Percentiles rank a stretch among this genome's conserved stretches.
These are phyloP conservation scores for Mesotaenium endlicherianum DNA, from an alignment of 139 green algal genomes.

Conservation along the genomic window DNA sequence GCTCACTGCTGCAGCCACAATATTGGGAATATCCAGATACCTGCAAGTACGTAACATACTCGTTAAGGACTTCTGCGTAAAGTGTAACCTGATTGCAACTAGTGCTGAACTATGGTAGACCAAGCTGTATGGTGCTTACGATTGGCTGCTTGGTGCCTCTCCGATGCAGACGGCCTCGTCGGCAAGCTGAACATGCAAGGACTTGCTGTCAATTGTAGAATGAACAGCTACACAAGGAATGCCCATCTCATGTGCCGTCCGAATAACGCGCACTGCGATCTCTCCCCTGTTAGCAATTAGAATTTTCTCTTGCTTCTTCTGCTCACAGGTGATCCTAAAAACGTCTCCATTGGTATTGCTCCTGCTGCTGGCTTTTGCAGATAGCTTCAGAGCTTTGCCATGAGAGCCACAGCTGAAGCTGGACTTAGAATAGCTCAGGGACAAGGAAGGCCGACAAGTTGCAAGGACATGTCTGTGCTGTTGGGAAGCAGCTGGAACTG, in stretches of 20 bases:
- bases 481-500: too few relatives aligned
- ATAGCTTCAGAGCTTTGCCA: not conserved
- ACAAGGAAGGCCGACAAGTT: too few relatives aligned
- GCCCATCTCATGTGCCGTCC: constrained; percentile 87
- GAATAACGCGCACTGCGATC: constrained; percentile 94
- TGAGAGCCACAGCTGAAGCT: not conserved
- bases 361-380: too few relatives aligned
- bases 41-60: constrained; percentile 9
- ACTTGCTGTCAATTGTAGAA: constrained; percentile 75
- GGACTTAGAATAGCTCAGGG: too few relatives aligned
- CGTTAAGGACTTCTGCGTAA: not conserved
- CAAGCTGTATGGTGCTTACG: not conserved
- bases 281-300: constrained; percentile 92
- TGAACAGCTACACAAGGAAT: constrained; percentile 86
- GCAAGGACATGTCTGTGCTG: too few relatives aligned
- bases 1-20: constrained; percentile 85
- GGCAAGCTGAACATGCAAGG: constrained; percentile 88
- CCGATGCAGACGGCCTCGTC: constrained; percentile 83
- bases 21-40: constrained; percentile 92
- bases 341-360: not conserved
- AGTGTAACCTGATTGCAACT: not conserved
- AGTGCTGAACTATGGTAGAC: not conserved
- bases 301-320: constrained; percentile 74
- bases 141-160: constrained; percentile 40
- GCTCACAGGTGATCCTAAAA: constrained; percentile 10